These are phyloP conservation scores for Plasmodium sp. DNA, from an alignment of 169 alveolate genomes.

Conservation along the genomic window DNA sequence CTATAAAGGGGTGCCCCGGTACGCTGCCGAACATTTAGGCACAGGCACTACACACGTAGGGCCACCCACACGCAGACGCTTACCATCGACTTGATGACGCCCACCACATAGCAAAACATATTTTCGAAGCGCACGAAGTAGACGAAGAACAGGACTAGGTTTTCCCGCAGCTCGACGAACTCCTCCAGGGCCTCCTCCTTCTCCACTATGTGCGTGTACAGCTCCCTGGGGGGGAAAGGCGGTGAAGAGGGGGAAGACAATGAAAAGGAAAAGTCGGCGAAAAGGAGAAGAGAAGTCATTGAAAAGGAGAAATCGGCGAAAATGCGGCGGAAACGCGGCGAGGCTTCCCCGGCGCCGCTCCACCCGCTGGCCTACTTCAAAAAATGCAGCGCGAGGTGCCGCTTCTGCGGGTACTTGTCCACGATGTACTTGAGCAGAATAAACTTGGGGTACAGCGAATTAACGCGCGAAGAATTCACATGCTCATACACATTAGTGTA, in stretches of 20 bases:
- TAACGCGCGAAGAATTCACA: conserved; percentile 8
- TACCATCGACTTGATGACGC: conserved; percentile 66
- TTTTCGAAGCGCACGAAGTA: conserved; percentile 54
- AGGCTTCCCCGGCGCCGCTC: not conserved
- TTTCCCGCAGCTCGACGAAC: conserved; percentile 52
- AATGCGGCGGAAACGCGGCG: not conserved
- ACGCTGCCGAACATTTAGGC: not conserved
- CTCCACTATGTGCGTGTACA: conserved; percentile 55
- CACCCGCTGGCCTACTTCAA: conserved; percentile 25
- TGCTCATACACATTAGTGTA: conserved; percentile 31
- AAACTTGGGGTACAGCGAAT: conserved; percentile 52
- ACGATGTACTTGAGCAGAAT: conserved; percentile 56
- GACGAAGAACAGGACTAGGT: conserved; percentile 44
- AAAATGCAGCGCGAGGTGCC: conserved; percentile 37
- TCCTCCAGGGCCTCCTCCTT: conserved; percentile 59
- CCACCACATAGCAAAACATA: conserved; percentile 63
- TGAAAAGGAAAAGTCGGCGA: not conserved
- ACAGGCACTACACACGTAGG: not conserved
- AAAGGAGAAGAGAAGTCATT: not conserved
- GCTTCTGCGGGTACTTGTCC: conserved; percentile 70
- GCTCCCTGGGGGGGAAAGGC: conserved; percentile 18
- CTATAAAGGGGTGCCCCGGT: not conserved
- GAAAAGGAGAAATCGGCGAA: not conserved
- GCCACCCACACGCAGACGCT: not conserved
- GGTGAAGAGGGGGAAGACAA: not conserved